Evolutionary conservation across 2,329 filamentous ascomycete genomes (phyloP).

Genomic region (Diaporthe sp.): DNA sequence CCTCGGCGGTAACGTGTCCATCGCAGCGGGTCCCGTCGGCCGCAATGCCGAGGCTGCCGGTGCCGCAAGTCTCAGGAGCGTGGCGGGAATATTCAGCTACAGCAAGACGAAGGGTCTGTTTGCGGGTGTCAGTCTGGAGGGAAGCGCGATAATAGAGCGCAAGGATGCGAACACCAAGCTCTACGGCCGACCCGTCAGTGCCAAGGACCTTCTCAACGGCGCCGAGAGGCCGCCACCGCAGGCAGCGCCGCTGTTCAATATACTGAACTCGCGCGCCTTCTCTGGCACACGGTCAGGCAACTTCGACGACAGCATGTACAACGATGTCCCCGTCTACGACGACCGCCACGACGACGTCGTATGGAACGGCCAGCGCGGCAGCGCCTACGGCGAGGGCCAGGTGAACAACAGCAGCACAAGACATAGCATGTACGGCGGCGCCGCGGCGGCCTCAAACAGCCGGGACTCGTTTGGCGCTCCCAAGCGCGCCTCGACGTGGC

Average conservation of each 20-base stretch:
- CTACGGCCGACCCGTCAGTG: constrained; percentile 86
- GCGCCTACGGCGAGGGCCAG: constrained; percentile 77
- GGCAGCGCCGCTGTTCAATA: constrained; percentile 85
- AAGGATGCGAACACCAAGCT: constrained; percentile 98
- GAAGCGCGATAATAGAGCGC: constrained; percentile 91
- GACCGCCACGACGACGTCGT: constrained; percentile 84
- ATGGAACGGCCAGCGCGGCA: constrained; percentile 83
- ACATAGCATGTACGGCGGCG: constrained; percentile 48
- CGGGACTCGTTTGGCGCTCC: constrained; percentile 69
- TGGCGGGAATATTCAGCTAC: constrained; percentile 95
- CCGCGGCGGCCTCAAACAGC: constrained; percentile 47
- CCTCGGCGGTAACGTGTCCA: constrained; percentile 94
- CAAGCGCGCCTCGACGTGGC: constrained; percentile 78
- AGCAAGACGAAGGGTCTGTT: constrained; percentile 98
- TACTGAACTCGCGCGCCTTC: constrained; percentile 89
- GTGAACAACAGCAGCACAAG: constrained; percentile 51
- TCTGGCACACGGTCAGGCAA: constrained; percentile 69
- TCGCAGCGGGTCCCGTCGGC: constrained; percentile 93
- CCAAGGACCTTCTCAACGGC: constrained; percentile 84
- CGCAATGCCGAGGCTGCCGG: constrained; percentile 97
- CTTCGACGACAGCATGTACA: constrained; percentile 82
- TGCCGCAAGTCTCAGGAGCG: constrained; percentile 88
- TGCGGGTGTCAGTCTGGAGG: constrained; percentile 94
- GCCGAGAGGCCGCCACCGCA: constrained; percentile 82
- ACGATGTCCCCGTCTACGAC: constrained; percentile 92